Percentiles rank a stretch among this genome's conserved stretches.
Evolutionary conservation across 495 filamentous ascomycete genomes (phyloP).

Genomic region (Neurospora tetraspora): DNA sequence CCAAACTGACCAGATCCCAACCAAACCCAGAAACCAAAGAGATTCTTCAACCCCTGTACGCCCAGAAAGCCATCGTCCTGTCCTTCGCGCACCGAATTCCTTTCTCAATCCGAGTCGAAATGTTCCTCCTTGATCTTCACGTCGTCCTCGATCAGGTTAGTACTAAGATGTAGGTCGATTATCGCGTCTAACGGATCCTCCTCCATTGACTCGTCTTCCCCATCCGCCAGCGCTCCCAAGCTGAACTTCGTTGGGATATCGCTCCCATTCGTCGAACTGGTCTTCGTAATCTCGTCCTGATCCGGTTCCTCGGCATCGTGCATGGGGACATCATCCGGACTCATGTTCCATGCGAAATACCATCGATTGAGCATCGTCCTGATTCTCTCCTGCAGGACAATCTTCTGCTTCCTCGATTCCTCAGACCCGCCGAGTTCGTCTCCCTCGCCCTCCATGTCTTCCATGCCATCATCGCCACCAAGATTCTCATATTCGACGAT

Average conservation of each 20-base stretch:
- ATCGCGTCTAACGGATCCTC: neutral
- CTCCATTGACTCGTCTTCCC: neutral
- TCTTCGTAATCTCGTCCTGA: neutral
- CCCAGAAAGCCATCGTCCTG: neutral
- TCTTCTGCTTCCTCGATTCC: neutral
- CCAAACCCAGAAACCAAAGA: too few relatives aligned
- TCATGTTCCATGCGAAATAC: neutral
- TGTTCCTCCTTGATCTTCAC: neutral
- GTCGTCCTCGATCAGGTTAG: neutral
- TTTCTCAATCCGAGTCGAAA: neutral
- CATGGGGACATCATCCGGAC: neutral
- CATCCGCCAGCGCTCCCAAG: neutral
- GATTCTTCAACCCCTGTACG: neutral
- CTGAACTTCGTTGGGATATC: neutral
- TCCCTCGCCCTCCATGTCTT: neutral
- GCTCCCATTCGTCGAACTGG: neutral
- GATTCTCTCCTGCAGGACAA: neutral
- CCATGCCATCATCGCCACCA: neutral
- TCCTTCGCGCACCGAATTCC: neutral
- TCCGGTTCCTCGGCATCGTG: neutral
- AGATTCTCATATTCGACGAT: conserved; percentile 1
- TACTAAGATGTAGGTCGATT: neutral
- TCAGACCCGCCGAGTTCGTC: neutral
- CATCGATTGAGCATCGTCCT: neutral
- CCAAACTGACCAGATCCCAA: neutral